A percentile compares a stretch with the other conserved stretches of the same genome.
Evolutionary conservation across 306 rosid species (phyloP).

Genomic region (Vachellia pachyceras): DNA sequence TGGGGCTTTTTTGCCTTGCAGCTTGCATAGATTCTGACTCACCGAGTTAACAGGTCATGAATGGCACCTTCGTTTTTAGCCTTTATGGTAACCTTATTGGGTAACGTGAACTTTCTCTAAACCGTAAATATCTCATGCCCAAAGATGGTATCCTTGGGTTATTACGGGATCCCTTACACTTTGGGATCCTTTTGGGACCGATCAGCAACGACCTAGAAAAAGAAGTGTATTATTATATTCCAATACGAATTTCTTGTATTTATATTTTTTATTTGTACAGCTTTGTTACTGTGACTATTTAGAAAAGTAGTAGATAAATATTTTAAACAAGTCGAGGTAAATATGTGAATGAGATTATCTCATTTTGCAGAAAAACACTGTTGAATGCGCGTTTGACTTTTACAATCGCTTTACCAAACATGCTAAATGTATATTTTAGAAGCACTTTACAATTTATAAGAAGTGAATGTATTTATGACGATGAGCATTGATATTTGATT

Average conservation of each 20-base stretch:
- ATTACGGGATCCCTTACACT: neutral
- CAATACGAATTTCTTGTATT: neutral
- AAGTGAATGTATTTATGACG: neutral
- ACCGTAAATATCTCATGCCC: neutral
- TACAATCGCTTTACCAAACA: too few species aligned
- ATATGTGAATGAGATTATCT: too few species aligned
- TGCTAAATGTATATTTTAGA: neutral
- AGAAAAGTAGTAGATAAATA: too few species aligned
- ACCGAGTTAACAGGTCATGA: neutral
- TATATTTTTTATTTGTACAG: neutral
- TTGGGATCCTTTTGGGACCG: neutral
- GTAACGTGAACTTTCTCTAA: neutral
- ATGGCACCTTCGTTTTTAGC: neutral
- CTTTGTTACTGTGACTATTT: neutral
- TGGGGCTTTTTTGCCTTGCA: neutral
- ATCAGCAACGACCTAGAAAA: neutral
- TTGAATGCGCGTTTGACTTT: too few species aligned
- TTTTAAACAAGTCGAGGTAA: too few species aligned
- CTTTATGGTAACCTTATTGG: neutral
- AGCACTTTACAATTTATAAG: neutral
- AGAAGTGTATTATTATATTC: neutral
- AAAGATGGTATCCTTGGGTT: neutral
- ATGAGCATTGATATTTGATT: neutral
- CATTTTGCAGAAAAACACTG: too few species aligned
- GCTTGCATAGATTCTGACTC: neutral